Conservation (phyloP, 2,329 filamentous ascomycete genomes). For the Neonectria hederae region DNA sequence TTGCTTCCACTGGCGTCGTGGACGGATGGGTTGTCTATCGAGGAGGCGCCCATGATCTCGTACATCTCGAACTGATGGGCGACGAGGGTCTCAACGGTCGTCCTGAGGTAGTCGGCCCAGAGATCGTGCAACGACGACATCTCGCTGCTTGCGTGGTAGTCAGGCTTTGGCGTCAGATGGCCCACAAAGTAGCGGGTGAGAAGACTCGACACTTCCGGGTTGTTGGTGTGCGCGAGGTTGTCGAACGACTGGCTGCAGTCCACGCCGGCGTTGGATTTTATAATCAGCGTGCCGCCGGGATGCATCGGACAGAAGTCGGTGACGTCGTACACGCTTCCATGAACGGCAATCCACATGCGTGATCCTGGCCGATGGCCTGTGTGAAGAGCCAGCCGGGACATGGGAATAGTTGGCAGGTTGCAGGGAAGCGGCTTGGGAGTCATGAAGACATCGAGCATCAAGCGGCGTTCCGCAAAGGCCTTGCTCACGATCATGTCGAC, state of each 20-base stretch:
- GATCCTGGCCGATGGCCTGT: conserved; percentile 59
- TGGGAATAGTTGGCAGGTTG: conserved; percentile 59
- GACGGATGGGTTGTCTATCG: conserved; percentile 32
- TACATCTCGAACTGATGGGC: conserved; percentile 64
- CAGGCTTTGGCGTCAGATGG: conserved; percentile 59
- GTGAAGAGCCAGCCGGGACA: conserved; percentile 59
- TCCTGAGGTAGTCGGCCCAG: conserved; percentile 60
- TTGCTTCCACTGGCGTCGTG: conserved; percentile 25
- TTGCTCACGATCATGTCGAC: conserved; percentile 61
- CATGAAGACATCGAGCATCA: conserved; percentile 68
- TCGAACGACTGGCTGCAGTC: conserved; percentile 64
- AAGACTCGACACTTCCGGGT: conserved; percentile 62
- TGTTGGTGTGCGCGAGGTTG: conserved; percentile 63
- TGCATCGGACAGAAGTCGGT: conserved; percentile 64
- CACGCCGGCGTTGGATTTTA: conserved; percentile 64
- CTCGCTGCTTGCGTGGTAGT: conserved; percentile 55
- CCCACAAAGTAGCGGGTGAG: conserved; percentile 65
- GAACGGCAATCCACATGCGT: conserved; percentile 62
- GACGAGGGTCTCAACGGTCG: conserved; percentile 60
- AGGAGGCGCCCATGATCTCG: conserved; percentile 56
- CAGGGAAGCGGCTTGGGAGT: conserved; percentile 62
- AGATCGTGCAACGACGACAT: conserved; percentile 58
- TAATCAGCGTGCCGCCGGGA: conserved; percentile 62
- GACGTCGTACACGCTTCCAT: conserved; percentile 63
- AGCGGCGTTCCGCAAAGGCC: conserved; percentile 63